phyloP scores from a whole-genome alignment of 306 rosid genomes.

The Sechiopsis laciniata region DNA sequence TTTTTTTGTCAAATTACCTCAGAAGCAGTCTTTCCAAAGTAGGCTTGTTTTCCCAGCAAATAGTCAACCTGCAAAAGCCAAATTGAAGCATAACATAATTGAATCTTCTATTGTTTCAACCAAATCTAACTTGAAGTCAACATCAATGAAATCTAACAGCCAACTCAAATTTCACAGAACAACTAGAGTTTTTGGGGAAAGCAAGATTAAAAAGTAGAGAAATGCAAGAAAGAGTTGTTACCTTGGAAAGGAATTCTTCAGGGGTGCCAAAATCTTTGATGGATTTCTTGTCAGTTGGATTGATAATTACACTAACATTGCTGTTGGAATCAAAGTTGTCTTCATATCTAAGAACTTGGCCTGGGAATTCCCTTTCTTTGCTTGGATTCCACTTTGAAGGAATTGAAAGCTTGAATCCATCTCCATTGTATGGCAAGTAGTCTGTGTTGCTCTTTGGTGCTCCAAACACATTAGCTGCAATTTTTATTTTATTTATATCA shows the following conservation, averaged over 20 bases:
- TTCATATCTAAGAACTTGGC: constrained; percentile 84
- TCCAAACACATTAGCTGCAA: constrained; percentile 92
- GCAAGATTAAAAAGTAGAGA: no score
- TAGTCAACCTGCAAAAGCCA: constrained; percentile 59
- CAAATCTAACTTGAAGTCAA: background rate
- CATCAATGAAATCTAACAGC: no score
- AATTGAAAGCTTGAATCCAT: constrained; percentile 71
- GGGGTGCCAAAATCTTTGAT: constrained; percentile 83
- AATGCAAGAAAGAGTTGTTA: constrained; percentile 16
- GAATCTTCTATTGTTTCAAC: background rate
- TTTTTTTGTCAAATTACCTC: constrained; percentile 48
- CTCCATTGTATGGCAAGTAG: constrained; percentile 60
- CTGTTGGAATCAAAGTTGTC: constrained; percentile 75
- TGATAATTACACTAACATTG: constrained; percentile 57
- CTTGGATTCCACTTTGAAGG: constrained; percentile 96
- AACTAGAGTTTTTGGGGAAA: no score
- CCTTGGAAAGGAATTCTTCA: constrained; percentile 64
- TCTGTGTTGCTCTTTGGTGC: constrained; percentile 89
- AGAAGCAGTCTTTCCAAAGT: constrained; percentile 76
- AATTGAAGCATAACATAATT: background rate
- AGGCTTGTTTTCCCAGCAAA: constrained; percentile 86
- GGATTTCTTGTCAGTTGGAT: constrained; percentile 73
- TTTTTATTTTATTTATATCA: background rate
- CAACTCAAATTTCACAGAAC: no score
- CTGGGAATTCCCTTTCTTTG: constrained; percentile 76